Base-by-base conservation (phyloP, 345 rosid species). In the Populus nigra region DNA sequence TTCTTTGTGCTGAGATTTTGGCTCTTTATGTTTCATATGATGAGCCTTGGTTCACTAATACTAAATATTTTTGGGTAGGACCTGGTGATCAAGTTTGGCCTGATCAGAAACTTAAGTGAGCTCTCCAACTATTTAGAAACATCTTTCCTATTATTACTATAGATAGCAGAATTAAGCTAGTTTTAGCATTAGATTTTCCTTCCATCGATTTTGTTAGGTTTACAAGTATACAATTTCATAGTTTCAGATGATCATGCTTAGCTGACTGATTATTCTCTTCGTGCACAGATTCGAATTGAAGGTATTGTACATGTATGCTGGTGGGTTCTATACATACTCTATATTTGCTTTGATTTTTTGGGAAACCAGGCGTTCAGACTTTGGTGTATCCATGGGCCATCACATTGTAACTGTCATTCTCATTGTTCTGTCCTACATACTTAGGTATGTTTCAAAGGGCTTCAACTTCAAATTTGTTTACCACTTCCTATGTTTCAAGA, bases 61-160 rank as follows among this genome's bases (percentile, higher is more conserved):
- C 98, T 17, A 90, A 70, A 83, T 84, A 85, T 83, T 96, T 92
- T 80, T 96, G 99, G 98, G 88, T 88, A 63, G 99, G 98, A 73
- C 94, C 99, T 57, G 98, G 93, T 68, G 90, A 90, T 85, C 99
- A 93, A 84, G 81, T 87, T 75, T 96, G 99, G 99, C 99, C 99
- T 76, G 91, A 96, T 76, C 96, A 89, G 72, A 89, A 91, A 77
- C 86, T 84, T 45, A 96, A 93, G 99, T 78, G 76, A 72, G 81
- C 31, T 72, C 43, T 33, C 41, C 25, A 67, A 65, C 71, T 59
- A 12, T 39, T 25, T n/a, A 16, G 55, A 23, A 49, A 55, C 12
- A 55, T 57, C 55, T 27, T 16, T 69, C 2, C 7, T 36, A 17
- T 57, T 35, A 45, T 47, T 18, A 11, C 27, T 43, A 27, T 31